Base-by-base conservation (phyloP, 2,329 filamentous ascomycete genomes). In the Hysterium pulicare region DNA sequence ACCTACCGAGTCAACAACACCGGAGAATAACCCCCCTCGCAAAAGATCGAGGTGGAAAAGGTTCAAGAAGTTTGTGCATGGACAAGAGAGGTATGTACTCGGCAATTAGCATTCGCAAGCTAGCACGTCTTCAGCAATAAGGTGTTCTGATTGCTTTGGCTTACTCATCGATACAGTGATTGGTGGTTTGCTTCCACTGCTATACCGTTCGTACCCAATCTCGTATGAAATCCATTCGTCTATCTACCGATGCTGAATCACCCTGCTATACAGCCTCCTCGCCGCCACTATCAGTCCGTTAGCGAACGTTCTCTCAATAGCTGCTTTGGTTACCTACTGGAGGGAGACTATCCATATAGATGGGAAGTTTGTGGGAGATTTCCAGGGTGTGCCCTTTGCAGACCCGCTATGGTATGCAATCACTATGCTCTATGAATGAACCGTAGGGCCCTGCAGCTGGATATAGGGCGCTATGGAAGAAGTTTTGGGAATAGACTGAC, bases 221-320 rank as follows among this genome's bases (percentile, higher is more conserved):
- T n/a, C 13, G 10, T 3, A 33, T 17, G 10, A 13, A 32, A 3
- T 5, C 17, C 37, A 22, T 5, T 16, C 30, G 15, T 5, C 5
- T 5, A n/a, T 20, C 11, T 10, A 23, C 34, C 34, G 22, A 40
- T 16, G 15, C 7, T 17, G 13, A 20, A n/a, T n/a, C n/a, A n/a
- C n/a, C n/a, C n/a, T 17, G 16, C 23, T 17, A 19, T 33, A 15
- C 33, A 54, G 46, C 23, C 81, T 96, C 60, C 77, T 93, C 9
- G 88, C 90, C 2, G 90, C 88, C 24, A 89, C 90, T 0, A 77
- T 93, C 2, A 89, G 88, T 1, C 90, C 90, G 0, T 79, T 95
- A 8, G 90, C 90, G 2, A 95, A 90, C 44, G 83, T 93, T 22
- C 86, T 93, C 67, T 91, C 86, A 44, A 89, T 95, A 45, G 89